These are phyloP conservation scores for Cutaneotrichosporon sp. DNA, from an alignment of 1,284 basidiomycete genomes.

Conservation along the genomic window DNA sequence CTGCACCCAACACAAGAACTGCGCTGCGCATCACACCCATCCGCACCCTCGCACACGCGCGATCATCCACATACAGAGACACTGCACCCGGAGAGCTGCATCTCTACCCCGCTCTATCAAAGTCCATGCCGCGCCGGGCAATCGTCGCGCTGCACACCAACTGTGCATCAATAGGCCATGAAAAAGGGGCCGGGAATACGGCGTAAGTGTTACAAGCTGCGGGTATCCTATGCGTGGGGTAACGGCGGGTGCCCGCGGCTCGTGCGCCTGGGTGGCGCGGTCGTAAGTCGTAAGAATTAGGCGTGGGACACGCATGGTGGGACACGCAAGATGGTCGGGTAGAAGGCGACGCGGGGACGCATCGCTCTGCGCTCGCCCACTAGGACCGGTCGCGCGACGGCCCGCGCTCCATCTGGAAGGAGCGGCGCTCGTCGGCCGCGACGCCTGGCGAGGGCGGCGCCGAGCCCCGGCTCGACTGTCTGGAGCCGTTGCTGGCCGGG, in stretches of 20 bases:
- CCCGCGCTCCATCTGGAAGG: slow-evolving; percentile 44
- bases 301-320: background rate
- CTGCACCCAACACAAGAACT: too few relatives aligned
- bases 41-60: too few relatives aligned
- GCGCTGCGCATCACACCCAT: too few relatives aligned
- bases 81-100: too few relatives aligned
- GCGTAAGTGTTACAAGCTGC: slow-evolving; percentile 8
- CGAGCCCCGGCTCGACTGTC: slow-evolving; percentile 51
- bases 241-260: background rate
- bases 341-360: too few relatives aligned
- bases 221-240: slow-evolving; percentile 8
- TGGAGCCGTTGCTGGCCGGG: slow-evolving; percentile 45
- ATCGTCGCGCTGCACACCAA: slow-evolving; percentile 2
- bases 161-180: slow-evolving; percentile 10
- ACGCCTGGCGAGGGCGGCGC: slow-evolving; percentile 43
- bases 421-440: slow-evolving; percentile 29
- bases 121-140: too few relatives aligned
- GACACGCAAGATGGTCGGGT: background rate
- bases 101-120: too few relatives aligned
- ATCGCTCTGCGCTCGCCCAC: slow-evolving; percentile 36
- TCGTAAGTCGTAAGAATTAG: background rate
- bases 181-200: slow-evolving; percentile 8
- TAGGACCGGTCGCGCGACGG: slow-evolving; percentile 41
- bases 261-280: background rate
- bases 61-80: too few relatives aligned